Evolutionary conservation across 2,329 filamentous ascomycete species (phyloP), one percentile per base, ranked within the genome.

Genomic region (Aspergillus unguis): DNA sequence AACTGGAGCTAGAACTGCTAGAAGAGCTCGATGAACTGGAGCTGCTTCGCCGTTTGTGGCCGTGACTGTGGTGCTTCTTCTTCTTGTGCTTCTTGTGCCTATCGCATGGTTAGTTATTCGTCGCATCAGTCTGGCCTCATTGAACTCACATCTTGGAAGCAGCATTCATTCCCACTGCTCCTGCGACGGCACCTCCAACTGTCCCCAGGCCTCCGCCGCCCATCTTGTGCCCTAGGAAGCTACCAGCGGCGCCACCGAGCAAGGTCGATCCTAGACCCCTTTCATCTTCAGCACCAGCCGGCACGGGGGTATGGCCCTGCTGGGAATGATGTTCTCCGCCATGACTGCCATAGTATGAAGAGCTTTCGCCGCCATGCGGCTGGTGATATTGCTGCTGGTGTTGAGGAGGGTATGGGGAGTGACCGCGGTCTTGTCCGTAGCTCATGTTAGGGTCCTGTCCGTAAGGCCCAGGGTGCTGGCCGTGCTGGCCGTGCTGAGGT

Each of bases 181-280:
- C 71, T 27, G 64, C 56, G 33, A 71, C 53, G 23, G 65, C 63
- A 37, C 70, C 71, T 5, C 66, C 71, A 1, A 67, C 55, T 1
- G 65, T 68, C 2, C 65, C 66, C 32, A 73, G 41, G 6, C 62
- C 37, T 5, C 67, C 69, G 10, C 65, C 67, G 3, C 68, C 69
- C n/a, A 71, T 43, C 43, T 71, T 69, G 41, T 71, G 65, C 6
- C 68, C 68, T 2, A 68, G 40, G 44, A 69, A 63, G 1, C 68
- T 71, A 44, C 72, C 72, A 3, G 66, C 69, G 1, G 69, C 68
- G 35, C 65, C 70, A 26, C 73, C 73, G 29, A 72, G 44, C 7
- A 73, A 53, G 2, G 70, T 69, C 8, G 71, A 65, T 2, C 67
- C 70, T 8, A 74, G 55, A 17, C 68, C 67, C 40, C 64, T 71